phyloP scores from a whole-genome alignment of 352 stramenopile species.

The Elongisporangium prolatum region DNA sequence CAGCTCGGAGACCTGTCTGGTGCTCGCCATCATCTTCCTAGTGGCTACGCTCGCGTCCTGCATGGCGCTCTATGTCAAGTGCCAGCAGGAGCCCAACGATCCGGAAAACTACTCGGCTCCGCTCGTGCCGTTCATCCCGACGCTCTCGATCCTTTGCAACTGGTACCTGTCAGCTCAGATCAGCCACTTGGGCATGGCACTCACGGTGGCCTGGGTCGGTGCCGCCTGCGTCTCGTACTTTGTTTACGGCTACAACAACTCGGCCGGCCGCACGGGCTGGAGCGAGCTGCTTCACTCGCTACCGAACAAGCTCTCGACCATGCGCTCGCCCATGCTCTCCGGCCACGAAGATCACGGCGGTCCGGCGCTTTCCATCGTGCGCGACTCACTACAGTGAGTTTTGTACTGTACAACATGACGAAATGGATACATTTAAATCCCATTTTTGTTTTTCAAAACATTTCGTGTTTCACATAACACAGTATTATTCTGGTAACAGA shows the following conservation, averaged over 20 bases:
- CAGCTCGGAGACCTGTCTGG: constrained; percentile 1
- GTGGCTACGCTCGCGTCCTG: constrained; percentile 6
- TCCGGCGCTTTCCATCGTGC: not conserved
- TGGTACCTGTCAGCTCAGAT: constrained; percentile 22
- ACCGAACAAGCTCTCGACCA: constrained; percentile 30
- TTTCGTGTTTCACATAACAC: no score
- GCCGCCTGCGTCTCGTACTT: constrained; percentile 18
- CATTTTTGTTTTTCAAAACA: no score
- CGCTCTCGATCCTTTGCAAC: constrained; percentile 16
- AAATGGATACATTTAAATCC: no score
- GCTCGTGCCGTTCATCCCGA: constrained; percentile 17
- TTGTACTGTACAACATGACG: no score
- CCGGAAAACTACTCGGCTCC: constrained; percentile 10
- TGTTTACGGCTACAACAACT: constrained; percentile 18
- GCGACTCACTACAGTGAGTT: not conserved
- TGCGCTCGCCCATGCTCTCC: constrained; percentile 54
- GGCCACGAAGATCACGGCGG: not conserved
- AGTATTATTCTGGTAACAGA: no score
- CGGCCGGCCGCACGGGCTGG: constrained; percentile 14
- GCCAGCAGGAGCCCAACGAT: constrained; percentile 8
- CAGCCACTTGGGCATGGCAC: constrained; percentile 5
- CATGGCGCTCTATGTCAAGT: constrained; percentile 11
- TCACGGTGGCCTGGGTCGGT: constrained; percentile 10
- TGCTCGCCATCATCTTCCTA: constrained; percentile 13
- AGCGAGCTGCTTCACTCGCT: constrained; percentile 11